These are phyloP conservation scores for Phoma herbarum DNA, from an alignment of 2,329 filamentous ascomycete genomes.

Conservation along the genomic window DNA sequence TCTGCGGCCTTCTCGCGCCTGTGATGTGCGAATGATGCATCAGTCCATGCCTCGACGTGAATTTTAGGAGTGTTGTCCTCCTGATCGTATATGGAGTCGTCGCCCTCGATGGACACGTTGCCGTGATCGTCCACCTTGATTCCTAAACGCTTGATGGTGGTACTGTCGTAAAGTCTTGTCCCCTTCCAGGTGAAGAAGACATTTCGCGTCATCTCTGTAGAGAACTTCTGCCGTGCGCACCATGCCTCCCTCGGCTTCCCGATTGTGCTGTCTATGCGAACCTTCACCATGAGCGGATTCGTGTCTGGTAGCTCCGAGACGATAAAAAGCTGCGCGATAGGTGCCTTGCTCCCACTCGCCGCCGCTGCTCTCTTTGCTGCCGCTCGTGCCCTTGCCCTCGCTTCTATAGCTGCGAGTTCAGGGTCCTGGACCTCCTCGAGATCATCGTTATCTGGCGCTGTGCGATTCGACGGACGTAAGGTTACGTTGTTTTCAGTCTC, in stretches of 20 bases:
- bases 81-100: constrained; percentile 58
- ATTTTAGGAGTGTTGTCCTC: constrained; percentile 63
- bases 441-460: constrained; percentile 36
- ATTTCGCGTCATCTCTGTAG: constrained; percentile 58
- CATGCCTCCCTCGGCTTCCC: constrained; percentile 74
- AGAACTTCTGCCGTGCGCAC: constrained; percentile 69
- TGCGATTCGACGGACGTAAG: constrained; percentile 17
- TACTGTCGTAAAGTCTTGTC: constrained; percentile 76
- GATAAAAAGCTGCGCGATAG: constrained; percentile 70
- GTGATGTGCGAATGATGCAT: constrained; percentile 65
- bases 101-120: constrained; percentile 47
- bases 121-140: constrained; percentile 60
- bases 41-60: constrained; percentile 80
- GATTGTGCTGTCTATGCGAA: constrained; percentile 73
- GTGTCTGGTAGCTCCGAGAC: constrained; percentile 71
- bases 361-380: constrained; percentile 31
- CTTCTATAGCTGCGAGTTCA: constrained; percentile 38
- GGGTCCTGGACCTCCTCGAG: constrained; percentile 43
- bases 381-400: constrained; percentile 35
- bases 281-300: constrained; percentile 68
- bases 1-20: constrained; percentile 51
- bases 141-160: constrained; percentile 60
- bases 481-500: constrained; percentile 15
- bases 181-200: constrained; percentile 84
- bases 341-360: constrained; percentile 23